Evolutionary conservation across 2,329 filamentous ascomycete genomes (phyloP), one percentile per base, ranked within the genome.

Genomic region (Colletotrichum sansevieriae): DNA sequence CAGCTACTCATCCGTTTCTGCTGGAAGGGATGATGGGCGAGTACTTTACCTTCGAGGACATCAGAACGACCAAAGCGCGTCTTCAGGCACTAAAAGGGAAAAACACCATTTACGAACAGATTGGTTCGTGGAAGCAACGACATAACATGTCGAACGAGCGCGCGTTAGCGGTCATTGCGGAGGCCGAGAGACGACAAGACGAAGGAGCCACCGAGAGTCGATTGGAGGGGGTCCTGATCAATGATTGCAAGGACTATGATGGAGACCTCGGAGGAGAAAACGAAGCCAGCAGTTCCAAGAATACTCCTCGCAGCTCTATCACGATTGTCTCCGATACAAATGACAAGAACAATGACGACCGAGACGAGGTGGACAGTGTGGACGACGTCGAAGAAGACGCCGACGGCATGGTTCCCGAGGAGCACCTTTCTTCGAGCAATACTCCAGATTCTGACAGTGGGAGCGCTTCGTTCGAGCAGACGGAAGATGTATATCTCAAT

Each of bases 1-100:
- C 70, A 0, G 60, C 73, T 0, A 79, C 78, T 0, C 78, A 80
- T 22, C 44, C 72, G 0, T 77, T 78, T 55, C 73, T 71, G 11
- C 65, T 79, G 0, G 78, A 80, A 13, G 70, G 64, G 0, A 37
- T 66, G 64, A 66, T 66, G 41, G 13, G n/a, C 1, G 18, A 66
- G 0, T 12, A 51, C 3, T 66, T 66, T 9, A 47, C 57, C 2
- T 10, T 37, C 3, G 3, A 22, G 2, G 39, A 62, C 35, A 15
- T 66, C 11, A 29, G 11, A 12, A 15, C 5, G 0, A 49, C 51
- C n/a, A 55, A 29, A 13, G 11, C 22, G 4, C 25, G 25, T 25
- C 25, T 25, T 25, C 6, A 35, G 29, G 1, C 44, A 0, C n/a
- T 70, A 2, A 61, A 63, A 15, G 44, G 51, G 1, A 43, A 44